These are phyloP conservation scores for Chytriomyces sp. DNA, from an alignment of 192 early-diverging fungal species.

Conservation along the genomic window DNA sequence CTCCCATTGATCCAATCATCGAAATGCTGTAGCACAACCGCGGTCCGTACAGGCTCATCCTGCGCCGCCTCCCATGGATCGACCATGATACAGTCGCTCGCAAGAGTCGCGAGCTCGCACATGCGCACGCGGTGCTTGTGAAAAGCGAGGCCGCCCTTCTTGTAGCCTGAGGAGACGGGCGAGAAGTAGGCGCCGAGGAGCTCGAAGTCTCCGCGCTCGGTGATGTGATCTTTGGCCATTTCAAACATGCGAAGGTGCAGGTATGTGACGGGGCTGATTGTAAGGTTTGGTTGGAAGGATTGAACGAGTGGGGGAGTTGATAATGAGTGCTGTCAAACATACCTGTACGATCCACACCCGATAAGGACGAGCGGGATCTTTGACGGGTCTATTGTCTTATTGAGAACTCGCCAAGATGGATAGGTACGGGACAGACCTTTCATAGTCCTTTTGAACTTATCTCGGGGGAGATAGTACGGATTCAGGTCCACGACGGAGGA, in stretches of 20 bases:
- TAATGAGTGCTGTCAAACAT: too few species aligned
- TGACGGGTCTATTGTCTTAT: constrained; percentile 17
- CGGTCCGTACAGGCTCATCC: constrained; percentile 78
- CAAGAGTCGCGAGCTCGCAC: constrained; percentile 85
- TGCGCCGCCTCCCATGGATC: constrained; percentile 92
- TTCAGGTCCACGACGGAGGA: background rate
- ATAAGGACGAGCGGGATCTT: constrained; percentile 88
- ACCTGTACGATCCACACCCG: constrained; percentile 95
- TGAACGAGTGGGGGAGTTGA: too few species aligned
- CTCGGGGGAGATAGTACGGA: background rate
- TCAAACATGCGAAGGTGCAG: constrained; percentile 99
- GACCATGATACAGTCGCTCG: constrained; percentile 88
- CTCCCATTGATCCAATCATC: constrained; percentile 81
- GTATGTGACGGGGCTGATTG: constrained; percentile 97
- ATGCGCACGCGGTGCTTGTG: constrained; percentile 88
- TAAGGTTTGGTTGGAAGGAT: too few species aligned
- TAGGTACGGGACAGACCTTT: background rate
- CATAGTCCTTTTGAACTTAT: constrained; percentile 10
- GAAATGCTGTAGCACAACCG: constrained; percentile 93
- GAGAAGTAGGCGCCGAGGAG: constrained; percentile 95
- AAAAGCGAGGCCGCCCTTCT: constrained; percentile 86
- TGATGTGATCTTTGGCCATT: constrained; percentile 92
- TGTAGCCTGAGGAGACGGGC: constrained; percentile 92
- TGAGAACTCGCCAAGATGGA: background rate
- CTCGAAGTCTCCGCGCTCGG: constrained; percentile 74